Evolutionary conservation across 2,329 filamentous ascomycete genomes (phyloP), one percentile per base, ranked within the genome.

Genomic region (Fusarium beomiforme): DNA sequence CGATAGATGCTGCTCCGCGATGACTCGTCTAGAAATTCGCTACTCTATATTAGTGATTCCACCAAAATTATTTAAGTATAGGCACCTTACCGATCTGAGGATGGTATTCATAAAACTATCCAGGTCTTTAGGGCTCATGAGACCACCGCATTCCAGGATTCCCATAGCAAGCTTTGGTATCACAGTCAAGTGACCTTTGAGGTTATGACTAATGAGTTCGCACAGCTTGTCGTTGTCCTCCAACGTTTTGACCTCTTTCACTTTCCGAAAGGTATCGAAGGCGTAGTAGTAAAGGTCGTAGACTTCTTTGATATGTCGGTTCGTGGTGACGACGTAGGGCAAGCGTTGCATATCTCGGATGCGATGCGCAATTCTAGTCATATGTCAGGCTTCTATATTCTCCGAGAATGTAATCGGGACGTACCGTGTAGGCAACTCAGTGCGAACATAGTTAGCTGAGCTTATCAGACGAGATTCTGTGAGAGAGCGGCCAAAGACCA

Each of bases 241-340:
- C 37, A 97, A 83, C 0, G 90, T 92, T 76, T 92, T 91, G 74
- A 99, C 90, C 78, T 97, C 94, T 54, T 91, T 91, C 42, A 98
- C 86, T 73, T 92, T 92, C 50, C 96, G 92, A 71, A 98, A 92
- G 57, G 87, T 90, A 79, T 99, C 96, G 76, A 99, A 99, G n/a
- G 96, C 95, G 73, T 91, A 91, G 83, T 98, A 97, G 85, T 99
- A 99, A 10, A 98, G 87, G 79, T 98, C 94, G 83, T 99, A 99
- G 36, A 98, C 96, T 72, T 97, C 91, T 78, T 93, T 94, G 69
- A 99, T 93, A 80, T 99, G 94, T 10, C 90, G 90, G 77, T 99
- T 99, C n/a, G 93, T 95, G 50, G 98, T 93, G 59, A 98, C 95
- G 39, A 96, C 93, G 79, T 97, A 99, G 21, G 96, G 96, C 42